Conservation (phyloP, 2,329 filamentous ascomycete genomes). For the Trichoderma sp. region DNA sequence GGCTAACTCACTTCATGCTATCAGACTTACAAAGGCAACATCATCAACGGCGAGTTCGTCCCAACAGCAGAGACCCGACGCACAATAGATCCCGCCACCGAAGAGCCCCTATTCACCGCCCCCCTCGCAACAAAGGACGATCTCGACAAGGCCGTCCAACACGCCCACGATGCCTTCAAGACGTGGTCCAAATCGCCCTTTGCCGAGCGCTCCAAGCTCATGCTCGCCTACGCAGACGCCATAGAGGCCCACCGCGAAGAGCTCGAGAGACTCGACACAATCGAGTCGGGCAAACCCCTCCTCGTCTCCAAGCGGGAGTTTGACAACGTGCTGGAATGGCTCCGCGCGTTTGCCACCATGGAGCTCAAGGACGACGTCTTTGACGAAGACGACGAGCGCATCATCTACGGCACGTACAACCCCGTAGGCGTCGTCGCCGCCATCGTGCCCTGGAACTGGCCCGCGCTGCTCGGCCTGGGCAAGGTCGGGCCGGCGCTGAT, state of each 20-base stretch:
- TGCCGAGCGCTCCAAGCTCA: constrained; percentile 32
- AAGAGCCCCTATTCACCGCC: constrained; percentile 37
- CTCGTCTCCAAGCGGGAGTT: constrained; percentile 29
- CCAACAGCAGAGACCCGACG: constrained; percentile 28
- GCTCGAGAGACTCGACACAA: constrained; percentile 30
- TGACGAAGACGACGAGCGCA: constrained; percentile 37
- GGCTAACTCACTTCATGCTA: neutral
- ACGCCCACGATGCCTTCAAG: constrained; percentile 34
- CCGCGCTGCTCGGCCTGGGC: constrained; percentile 44
- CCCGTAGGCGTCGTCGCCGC: constrained; percentile 47
- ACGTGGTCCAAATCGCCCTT: constrained; percentile 34
- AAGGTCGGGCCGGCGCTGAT: constrained; percentile 60
- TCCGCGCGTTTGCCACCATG: constrained; percentile 35
- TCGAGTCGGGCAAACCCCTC: constrained; percentile 34
- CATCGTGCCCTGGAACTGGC: constrained; percentile 57
- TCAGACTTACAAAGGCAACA: constrained; percentile 26
- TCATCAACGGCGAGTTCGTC: constrained; percentile 33
- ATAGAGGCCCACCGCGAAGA: constrained; percentile 32
- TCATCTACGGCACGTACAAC: constrained; percentile 25
- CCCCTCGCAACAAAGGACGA: constrained; percentile 36
- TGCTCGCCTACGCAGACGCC: constrained; percentile 34
- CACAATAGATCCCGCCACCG: constrained; percentile 36
- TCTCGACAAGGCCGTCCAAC: constrained; percentile 35
- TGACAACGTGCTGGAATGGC: constrained; percentile 30
- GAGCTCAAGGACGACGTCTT: constrained; percentile 42